phyloP scores from a whole-genome alignment of 805 yeast genomes.

The Torulaspora microellipsoides region DNA sequence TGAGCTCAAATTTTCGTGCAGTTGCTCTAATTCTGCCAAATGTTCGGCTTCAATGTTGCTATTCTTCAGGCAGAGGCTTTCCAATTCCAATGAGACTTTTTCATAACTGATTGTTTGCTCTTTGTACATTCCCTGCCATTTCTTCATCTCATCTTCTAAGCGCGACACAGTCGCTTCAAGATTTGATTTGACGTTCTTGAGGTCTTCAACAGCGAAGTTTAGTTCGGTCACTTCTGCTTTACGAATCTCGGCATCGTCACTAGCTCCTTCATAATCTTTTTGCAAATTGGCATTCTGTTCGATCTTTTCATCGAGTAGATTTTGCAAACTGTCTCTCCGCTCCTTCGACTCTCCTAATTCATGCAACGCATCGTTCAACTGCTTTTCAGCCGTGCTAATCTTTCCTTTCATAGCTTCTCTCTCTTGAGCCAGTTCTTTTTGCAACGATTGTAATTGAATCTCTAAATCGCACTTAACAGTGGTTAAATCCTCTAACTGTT shows the following conservation, averaged over 20 bases:
- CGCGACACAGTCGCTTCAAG: slow-evolving; percentile 32
- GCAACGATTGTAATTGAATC: slow-evolving; percentile 4
- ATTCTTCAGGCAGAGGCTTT: slow-evolving; percentile 25
- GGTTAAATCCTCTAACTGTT: slow-evolving; percentile 11
- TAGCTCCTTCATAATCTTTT: slow-evolving; percentile 23
- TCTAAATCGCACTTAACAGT: slow-evolving; percentile 10
- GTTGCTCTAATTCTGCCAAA: slow-evolving; percentile 34
- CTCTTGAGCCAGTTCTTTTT: slow-evolving; percentile 9
- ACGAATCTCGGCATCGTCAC: slow-evolving; percentile 35
- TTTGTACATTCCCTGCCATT: slow-evolving; percentile 23
- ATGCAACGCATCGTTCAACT: background rate
- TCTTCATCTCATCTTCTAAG: slow-evolving; percentile 30
- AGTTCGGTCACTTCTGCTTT: slow-evolving; percentile 38
- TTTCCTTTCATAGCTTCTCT: slow-evolving; percentile 1
- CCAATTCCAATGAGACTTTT: slow-evolving; percentile 25
- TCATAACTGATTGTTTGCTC: slow-evolving; percentile 16
- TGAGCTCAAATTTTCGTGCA: slow-evolving; percentile 35
- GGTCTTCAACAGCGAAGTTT: slow-evolving; percentile 30
- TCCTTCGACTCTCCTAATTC: slow-evolving; percentile 10
- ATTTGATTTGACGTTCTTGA: slow-evolving; percentile 28
- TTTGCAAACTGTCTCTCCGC: slow-evolving; percentile 4
- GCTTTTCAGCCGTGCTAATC: background rate
- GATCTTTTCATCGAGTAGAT: slow-evolving; percentile 20
- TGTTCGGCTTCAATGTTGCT: slow-evolving; percentile 35
- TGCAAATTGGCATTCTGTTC: slow-evolving; percentile 16